Evolutionary conservation across 1,139 yeast genomes (phyloP).

Genomic region (Candida tetrigidarum): DNA sequence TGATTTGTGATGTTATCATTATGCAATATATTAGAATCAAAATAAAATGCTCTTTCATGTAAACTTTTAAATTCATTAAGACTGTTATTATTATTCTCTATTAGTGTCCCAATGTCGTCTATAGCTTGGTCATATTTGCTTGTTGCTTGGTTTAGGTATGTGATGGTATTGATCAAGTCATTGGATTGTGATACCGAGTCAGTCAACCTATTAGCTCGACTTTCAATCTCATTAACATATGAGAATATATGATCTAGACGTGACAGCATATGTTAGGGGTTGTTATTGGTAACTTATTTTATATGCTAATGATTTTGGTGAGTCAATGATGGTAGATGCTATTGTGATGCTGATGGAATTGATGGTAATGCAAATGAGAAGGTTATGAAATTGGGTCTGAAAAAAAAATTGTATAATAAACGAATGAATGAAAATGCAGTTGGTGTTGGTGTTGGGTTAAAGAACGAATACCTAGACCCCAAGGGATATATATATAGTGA

Average conservation of each 20-base stretch:
- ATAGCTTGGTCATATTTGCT: conserved; percentile 34
- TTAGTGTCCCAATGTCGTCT: conserved; percentile 30
- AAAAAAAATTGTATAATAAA: not conserved
- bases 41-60: conserved; percentile 34
- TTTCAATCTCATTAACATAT: conserved; percentile 35
- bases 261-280: conserved; percentile 15
- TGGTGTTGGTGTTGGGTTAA: not conserved
- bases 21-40: conserved; percentile 36
- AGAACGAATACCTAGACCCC: not conserved
- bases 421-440: not conserved
- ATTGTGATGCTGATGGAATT: not conserved
- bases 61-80: conserved; percentile 34
- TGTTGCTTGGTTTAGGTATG: conserved; percentile 25
- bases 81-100: conserved; percentile 27
- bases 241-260: conserved; percentile 35
- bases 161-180: conserved; percentile 25
- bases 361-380: not conserved
- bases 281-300: not conserved
- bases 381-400: not conserved
- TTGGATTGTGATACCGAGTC: conserved; percentile 27
- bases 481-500: too few species aligned
- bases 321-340: not conserved
- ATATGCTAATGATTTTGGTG: not conserved
- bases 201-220: conserved; percentile 24
- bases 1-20: conserved; percentile 44